Conservation (phyloP, 306 rosid genomes). For the Fagus sylvatica region DNA sequence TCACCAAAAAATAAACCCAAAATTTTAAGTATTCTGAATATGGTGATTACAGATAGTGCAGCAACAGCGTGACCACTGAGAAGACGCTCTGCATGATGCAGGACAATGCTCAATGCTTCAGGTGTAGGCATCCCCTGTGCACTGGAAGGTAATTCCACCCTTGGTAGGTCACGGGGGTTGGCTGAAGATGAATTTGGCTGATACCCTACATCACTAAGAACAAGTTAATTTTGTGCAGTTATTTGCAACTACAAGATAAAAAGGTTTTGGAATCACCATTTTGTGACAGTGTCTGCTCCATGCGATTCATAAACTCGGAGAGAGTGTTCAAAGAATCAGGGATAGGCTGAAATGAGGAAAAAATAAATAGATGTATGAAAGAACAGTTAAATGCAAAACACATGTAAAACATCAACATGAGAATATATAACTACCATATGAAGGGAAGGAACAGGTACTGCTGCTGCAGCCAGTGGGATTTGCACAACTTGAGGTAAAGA, state of each 20-base stretch:
- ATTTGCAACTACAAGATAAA: slow-evolving; percentile 18
- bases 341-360: slow-evolving; percentile 65
- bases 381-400: slow-evolving; percentile 15
- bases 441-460: slow-evolving; percentile 68
- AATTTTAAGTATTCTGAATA: slow-evolving; percentile 12
- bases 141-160: slow-evolving; percentile 72
- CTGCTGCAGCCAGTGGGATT: slow-evolving; percentile 66
- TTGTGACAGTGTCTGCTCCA: slow-evolving; percentile 73
- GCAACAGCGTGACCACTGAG: slow-evolving; percentile 70
- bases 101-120: slow-evolving; percentile 75
- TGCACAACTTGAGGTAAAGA: slow-evolving; percentile 68
- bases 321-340: slow-evolving; percentile 81
- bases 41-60: slow-evolving; percentile 77
- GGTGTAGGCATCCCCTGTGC: slow-evolving; percentile 77
- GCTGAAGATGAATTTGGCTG: slow-evolving; percentile 47
- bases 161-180: slow-evolving; percentile 45
- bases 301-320: slow-evolving; percentile 73
- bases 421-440: slow-evolving; percentile 48
- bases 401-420: slow-evolving; percentile 4
- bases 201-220: slow-evolving; percentile 44
- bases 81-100: slow-evolving; percentile 70
- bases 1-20: slow-evolving; percentile 7
- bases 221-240: slow-evolving; percentile 11
- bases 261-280: slow-evolving; percentile 45
- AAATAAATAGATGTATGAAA: neutral